phyloP scores from a whole-genome alignment of 2,329 filamentous ascomycete genomes.

The Colletotrichum musicola region DNA sequence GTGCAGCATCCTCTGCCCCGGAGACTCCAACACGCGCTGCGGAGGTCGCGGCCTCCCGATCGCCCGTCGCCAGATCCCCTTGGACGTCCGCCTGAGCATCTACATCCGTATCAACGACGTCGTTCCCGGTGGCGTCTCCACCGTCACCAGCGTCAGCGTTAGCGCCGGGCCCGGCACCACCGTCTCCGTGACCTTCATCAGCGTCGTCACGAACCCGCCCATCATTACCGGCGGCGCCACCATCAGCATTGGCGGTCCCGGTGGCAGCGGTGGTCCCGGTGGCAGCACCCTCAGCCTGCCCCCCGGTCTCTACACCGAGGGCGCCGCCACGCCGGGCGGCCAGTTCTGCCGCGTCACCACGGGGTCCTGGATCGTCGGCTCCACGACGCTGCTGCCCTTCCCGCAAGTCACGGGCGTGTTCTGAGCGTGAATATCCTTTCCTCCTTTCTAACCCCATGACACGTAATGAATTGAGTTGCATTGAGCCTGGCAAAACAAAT shows the following conservation, averaged over 20 bases:
- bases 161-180: constrained; percentile 18
- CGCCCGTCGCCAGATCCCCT: constrained; percentile 12
- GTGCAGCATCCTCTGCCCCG: constrained; percentile 48
- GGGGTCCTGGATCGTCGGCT: constrained; percentile 25
- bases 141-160: constrained; percentile 11
- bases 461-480: constrained; percentile 21
- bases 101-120: constrained; percentile 20
- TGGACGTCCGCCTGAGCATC: constrained; percentile 19
- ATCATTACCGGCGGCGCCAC: neutral
- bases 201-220: constrained; percentile 14
- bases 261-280: neutral
- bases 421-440: constrained; percentile 16
- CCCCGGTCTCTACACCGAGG: constrained; percentile 31
- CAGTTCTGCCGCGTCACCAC: constrained; percentile 28
- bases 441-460: neutral
- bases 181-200: constrained; percentile 19
- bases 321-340: constrained; percentile 11
- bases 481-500: neutral
- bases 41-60: constrained; percentile 41
- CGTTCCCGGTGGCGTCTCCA: neutral
- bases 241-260: neutral
- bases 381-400: constrained; percentile 26
- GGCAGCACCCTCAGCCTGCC: constrained; percentile 23
- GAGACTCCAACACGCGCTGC: constrained; percentile 41
- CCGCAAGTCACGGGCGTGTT: constrained; percentile 6